Evolutionary conservation across 306 rosid genomes (phyloP), one percentile per base, ranked within the genome.

Genomic region (Parietaria judaica): DNA sequence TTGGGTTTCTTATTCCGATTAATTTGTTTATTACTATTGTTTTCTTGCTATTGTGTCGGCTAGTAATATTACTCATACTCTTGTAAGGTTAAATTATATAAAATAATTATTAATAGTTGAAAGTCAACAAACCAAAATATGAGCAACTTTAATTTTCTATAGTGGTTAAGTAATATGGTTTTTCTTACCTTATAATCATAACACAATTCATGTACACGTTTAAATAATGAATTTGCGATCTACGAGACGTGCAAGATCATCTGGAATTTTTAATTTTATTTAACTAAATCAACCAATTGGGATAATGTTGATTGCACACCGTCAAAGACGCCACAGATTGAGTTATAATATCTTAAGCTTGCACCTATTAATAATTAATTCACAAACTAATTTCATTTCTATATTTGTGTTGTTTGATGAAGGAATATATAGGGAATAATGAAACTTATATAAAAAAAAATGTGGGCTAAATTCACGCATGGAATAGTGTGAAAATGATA

Each of bases 241-340:
- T 37, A 47, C 14, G 46, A 63, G 67, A 63, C 57, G 57, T 63
- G 67, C 15, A 7, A 49, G 56, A 41, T 49, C 13, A 51, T 48
- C 34, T 63, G 56, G 11, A 11, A 46, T 43, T 13, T 60, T 14
- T 17, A 60, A 4, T n/a, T 60, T 46, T 46, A 7, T 46, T 7
- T 46, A 1, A 46, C 1, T 13, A 46, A 46, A 46, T 46, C 50
- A 46, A 7, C n/a, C 11, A 0, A 60, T 36, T 38, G 62, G 46
- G 49, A 60, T 60, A 45, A 17, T 48, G 14, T 34, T 13, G 66
- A 57, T 36, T 57, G 44, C 16, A 3, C 8, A 3, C 8, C 9
- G 11, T 39, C 15, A 4, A 11, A 49, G 15, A 60, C 37, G 52
- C 37, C 65, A 62, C 17, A 13, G n/a, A 11, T 23, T 12, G 45